phyloP scores from a whole-genome alignment of 163 green algal species.

The Trebouxiophyceae sp. region DNA sequence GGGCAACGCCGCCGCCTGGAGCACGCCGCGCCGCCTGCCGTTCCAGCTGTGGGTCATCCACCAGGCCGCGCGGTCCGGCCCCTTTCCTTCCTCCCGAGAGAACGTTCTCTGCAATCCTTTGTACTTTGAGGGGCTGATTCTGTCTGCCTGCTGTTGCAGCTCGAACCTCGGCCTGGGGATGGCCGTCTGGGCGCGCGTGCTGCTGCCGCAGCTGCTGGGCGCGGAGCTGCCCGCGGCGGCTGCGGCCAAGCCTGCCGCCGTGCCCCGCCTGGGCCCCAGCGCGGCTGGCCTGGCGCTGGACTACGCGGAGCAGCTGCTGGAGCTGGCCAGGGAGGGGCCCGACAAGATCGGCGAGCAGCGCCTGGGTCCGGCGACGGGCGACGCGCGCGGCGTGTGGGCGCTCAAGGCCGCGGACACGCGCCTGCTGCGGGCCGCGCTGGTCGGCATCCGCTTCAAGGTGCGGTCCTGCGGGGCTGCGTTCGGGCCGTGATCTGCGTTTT shows the following conservation, averaged over 20 bases:
- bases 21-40: neutral
- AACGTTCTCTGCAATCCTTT: neutral
- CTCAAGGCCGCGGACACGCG: neutral
- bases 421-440: neutral
- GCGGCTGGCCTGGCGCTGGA: neutral
- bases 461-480: too few relatives aligned
- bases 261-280: neutral
- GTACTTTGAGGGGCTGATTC: neutral
- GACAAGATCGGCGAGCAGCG: neutral
- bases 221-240: neutral
- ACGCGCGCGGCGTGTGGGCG: neutral
- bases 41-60: neutral
- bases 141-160: neutral
- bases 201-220: neutral
- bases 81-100: neutral
- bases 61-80: neutral
- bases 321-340: neutral
- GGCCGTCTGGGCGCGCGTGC: slow-evolving; percentile 2
- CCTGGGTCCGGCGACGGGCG: neutral
- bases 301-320: neutral
- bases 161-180: neutral
- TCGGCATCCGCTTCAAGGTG: neutral
- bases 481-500: too few relatives aligned
- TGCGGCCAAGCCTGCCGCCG: neutral
- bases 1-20: neutral